Percentiles rank a stretch among this genome's conserved stretches.
These are phyloP conservation scores for Sonneratia caseolaris DNA, from an alignment of 345 rosid species.

Conservation along the genomic window DNA sequence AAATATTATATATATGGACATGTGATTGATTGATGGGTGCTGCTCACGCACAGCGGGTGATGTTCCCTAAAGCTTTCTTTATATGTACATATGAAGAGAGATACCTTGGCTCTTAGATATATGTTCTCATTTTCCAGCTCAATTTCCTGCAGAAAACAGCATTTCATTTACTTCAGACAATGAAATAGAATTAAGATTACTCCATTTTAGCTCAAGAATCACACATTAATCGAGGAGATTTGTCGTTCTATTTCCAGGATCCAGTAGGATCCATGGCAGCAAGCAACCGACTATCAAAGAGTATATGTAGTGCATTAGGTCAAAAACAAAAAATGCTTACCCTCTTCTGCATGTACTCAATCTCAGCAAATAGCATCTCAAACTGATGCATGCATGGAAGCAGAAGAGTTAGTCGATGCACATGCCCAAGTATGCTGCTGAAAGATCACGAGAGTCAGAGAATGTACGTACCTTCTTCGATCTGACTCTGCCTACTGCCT, in stretches of 20 bases:
- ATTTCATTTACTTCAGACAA: background rate
- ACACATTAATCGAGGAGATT: background rate
- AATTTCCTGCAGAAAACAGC: constrained; percentile 42
- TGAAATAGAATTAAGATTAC: background rate
- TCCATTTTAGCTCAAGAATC: background rate
- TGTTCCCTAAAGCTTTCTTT: too few species aligned
- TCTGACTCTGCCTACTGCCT: constrained; percentile 70
- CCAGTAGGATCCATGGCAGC: background rate
- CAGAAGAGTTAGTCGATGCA: background rate
- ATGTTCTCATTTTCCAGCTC: constrained; percentile 75
- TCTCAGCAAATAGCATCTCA: constrained; percentile 72
- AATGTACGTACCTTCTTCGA: constrained; percentile 58
- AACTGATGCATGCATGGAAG: constrained; percentile 32
- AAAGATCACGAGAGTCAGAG: background rate
- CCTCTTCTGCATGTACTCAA: constrained; percentile 93
- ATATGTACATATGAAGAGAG: background rate
- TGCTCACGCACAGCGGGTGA: too few species aligned
- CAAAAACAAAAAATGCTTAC: constrained; percentile 20
- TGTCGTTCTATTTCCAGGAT: too few species aligned
- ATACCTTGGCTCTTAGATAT: constrained; percentile 64
- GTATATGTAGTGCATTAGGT: background rate
- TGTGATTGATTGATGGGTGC: too few species aligned
- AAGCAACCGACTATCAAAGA: background rate
- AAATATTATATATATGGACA: too few species aligned
- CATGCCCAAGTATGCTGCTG: too few species aligned